phyloP scores from a whole-genome alignment of 345 rosid species.

The Mangifera indica region DNA sequence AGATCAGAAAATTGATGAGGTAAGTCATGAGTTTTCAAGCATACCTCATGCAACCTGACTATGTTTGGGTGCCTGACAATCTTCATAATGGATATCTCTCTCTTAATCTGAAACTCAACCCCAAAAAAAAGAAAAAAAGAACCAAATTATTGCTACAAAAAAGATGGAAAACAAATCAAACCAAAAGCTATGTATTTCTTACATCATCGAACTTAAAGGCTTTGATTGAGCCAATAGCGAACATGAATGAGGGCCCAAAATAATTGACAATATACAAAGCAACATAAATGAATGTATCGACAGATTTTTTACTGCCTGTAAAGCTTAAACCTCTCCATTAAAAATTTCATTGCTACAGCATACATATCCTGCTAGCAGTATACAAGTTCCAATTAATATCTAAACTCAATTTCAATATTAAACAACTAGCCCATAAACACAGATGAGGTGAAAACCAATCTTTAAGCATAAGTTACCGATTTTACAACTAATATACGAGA shows the following conservation, averaged over 20 bases:
- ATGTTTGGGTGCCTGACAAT: constrained; percentile 84
- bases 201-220: not conserved
- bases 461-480: not conserved
- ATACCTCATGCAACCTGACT: constrained; percentile 80
- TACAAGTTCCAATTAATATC: not conserved
- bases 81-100: constrained; percentile 95
- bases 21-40: constrained; percentile 4
- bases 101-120: constrained; percentile 54
- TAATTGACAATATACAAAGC: not conserved
- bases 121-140: not conserved
- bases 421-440: not conserved
- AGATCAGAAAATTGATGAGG: not conserved
- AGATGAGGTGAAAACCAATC: not conserved
- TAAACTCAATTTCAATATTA: not conserved
- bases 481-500: not conserved
- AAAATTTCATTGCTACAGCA: too few species aligned
- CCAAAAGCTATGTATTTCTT: not conserved
- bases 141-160: not conserved
- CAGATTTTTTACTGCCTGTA: not conserved
- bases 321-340: not conserved
- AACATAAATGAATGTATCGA: not conserved
- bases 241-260: not conserved
- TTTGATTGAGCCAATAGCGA: not conserved
- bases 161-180: not conserved
- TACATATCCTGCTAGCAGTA: too few species aligned